Evolutionary conservation across 2,329 filamentous ascomycete genomes (phyloP), one percentile per base, ranked within the genome.

Genomic region (Colletotrichum camelliae): DNA sequence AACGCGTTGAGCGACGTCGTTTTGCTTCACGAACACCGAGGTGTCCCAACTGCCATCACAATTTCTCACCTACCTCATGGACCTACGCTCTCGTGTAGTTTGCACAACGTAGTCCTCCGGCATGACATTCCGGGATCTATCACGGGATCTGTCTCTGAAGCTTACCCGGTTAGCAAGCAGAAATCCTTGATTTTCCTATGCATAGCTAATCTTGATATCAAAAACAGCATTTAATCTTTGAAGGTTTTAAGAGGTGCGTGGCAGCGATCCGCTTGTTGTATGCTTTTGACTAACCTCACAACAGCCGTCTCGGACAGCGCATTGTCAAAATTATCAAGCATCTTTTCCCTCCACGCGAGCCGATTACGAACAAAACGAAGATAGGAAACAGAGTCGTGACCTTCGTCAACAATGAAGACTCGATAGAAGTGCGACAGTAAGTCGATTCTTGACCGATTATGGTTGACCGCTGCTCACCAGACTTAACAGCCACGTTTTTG

Each of bases 271-370:
- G 37, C 5, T 33, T 8, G 2, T 62, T 2, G 10, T 21, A 18
- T 27, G 39, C 24, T 21, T 21, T 27, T n/a, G 13, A 18, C 67
- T 77, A 55, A 77, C 48, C 13, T 24, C 16, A 10, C 5, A 5
- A 90, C 7, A 95, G 94, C 7, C 91, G 91, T 39, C 87, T 98
- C 7, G 97, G 97, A 70, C 90, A 93, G 80, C 91, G 97, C 21
- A 93, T 98, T 18, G 94, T 96, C 67, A 96, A 97, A 83, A 94
- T 98, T 16, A 85, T 99, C 57, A 98, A 98, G 85, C 96, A 99
- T 80, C 87, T 98, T 4, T 99, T 98, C 81, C 97, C 97, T 7
- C 97, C 97, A 0, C 90, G 96, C 70, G 96, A 98, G 80, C 89
- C 92, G 1, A 89, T 92, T 39, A 95, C 93, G 10, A 90, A 85